Evolutionary conservation across 2,329 filamentous ascomycete species (phyloP).

Genomic region (Colletotrichum tofieldiae): DNA sequence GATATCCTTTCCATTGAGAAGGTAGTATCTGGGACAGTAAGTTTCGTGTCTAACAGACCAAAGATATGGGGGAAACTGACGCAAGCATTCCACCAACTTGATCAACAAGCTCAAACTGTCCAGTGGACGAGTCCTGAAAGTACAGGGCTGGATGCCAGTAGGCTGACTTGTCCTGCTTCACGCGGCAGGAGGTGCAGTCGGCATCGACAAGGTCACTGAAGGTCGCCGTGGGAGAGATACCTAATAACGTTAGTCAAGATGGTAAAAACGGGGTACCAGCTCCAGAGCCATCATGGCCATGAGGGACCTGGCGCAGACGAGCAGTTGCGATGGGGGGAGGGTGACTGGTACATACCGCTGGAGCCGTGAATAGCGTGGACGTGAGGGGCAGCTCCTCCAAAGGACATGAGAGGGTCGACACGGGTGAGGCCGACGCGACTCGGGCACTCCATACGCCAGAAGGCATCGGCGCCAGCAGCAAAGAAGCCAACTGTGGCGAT

Average conservation of each 20-base stretch:
- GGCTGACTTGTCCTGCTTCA: conserved; percentile 86
- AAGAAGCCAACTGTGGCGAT: conserved; percentile 9
- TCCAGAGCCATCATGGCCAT: not conserved
- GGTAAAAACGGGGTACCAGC: not conserved
- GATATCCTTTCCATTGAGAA: conserved; percentile 77
- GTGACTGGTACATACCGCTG: conserved; percentile 71
- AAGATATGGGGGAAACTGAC: conserved; percentile 66
- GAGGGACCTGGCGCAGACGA: not conserved
- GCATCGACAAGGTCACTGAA: conserved; percentile 72
- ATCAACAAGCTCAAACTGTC: conserved; percentile 77
- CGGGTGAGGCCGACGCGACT: conserved; percentile 78
- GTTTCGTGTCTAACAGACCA: conserved; percentile 8
- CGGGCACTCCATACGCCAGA: conserved; percentile 92
- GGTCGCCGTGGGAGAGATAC: conserved; percentile 73
- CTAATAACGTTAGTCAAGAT: conserved; percentile 59
- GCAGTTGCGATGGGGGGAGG: not conserved
- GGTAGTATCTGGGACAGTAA: conserved; percentile 79
- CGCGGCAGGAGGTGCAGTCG: conserved; percentile 85
- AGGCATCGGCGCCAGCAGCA: conserved; percentile 69
- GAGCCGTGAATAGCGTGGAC: conserved; percentile 84
- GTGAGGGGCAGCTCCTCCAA: conserved; percentile 74
- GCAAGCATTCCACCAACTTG: conserved; percentile 89
- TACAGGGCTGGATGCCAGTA: conserved; percentile 90
- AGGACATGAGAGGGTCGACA: conserved; percentile 83
- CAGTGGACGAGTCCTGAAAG: conserved; percentile 78